Evolutionary conservation across 495 filamentous ascomycete genomes (phyloP), one percentile per base, ranked within the genome.

Genomic region (Penicillium salamii): DNA sequence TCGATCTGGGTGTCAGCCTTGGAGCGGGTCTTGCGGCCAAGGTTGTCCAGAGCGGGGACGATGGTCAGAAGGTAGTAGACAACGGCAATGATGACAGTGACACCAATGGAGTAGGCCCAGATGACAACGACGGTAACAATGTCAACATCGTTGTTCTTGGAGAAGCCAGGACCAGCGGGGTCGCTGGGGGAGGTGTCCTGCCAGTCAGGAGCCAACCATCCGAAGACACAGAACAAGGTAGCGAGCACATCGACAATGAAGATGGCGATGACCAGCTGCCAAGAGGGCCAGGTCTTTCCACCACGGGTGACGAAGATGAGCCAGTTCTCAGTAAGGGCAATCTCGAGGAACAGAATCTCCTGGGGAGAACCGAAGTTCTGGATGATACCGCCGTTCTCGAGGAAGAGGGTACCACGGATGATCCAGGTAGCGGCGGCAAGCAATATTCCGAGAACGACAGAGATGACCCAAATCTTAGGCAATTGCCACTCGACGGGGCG

Each of bases 301-400:
- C 85, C 85, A 71, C 84, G 83, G 56, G 85, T 88, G 52, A 88
- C 84, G 74, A 88, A 88, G 71, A 88, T 88, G 54, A 88, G 76
- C 85, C 85, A 88, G 70, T 88, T 88, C 70, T 88, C 84, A 48
- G 85, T 88, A 41, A 88, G 76, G 28, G 85, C 79, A 62, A 88
- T 72, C 72, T 88, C 82, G 28, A 88, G 72, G 80, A 88, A 87
- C 61, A 88, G 78, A 58, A 88, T 83, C 61, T 81, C 79, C 70
- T 88, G 84, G 42, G 86, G 78, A 57, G 77, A 77, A 69, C 83
- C 85, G 57, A 77, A 88, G 72, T 87, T 86, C 71, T 87, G 77
- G 59, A 88, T 79, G 65, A 88, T 78, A 77, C 84, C 85, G 64
- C 85, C 85, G 68, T 84, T 82, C 26, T 70, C 67, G 17, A 87